These are phyloP conservation scores for Annona squamosa DNA, from an alignment of 164 flowering plant genomes.

Conservation along the genomic window DNA sequence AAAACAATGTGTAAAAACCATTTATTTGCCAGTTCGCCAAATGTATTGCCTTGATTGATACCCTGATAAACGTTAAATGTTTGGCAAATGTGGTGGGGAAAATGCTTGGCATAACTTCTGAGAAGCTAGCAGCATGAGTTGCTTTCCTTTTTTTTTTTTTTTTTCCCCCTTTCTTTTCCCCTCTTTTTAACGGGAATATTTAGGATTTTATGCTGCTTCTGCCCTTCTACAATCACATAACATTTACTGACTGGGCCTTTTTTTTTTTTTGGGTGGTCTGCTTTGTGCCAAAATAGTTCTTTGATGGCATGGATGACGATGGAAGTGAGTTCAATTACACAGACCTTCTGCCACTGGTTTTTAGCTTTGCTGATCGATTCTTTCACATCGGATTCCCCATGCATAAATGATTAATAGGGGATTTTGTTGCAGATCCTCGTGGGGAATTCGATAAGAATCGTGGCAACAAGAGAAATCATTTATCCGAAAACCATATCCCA, in stretches of 20 bases:
- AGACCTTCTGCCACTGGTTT: neutral
- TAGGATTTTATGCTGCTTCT: neutral
- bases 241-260: neutral
- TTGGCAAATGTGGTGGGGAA: neutral
- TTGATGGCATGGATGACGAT: slow-evolving; percentile 93
- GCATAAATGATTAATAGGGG: neutral
- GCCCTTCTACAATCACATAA: neutral
- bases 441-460: slow-evolving; percentile 48
- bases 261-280: neutral
- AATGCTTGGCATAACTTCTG: neutral
- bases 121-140: neutral
- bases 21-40: neutral
- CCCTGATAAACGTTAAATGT: too few species aligned
- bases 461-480: slow-evolving; percentile 35
- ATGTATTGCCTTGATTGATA: too few species aligned
- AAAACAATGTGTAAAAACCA: neutral
- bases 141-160: too few species aligned
- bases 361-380: neutral
- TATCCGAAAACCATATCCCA: slow-evolving; percentile 17
- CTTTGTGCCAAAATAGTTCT: slow-evolving; percentile 43
- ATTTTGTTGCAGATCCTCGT: slow-evolving; percentile 58
- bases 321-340: slow-evolving; percentile 68
- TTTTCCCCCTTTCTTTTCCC: too few species aligned
- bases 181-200: neutral
- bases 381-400: slow-evolving; percentile 11